A percentile compares a stretch with the other conserved stretches of the same genome.
Evolutionary conservation across 345 rosid species (phyloP).

Genomic region (Sonneratia caseolaris): DNA sequence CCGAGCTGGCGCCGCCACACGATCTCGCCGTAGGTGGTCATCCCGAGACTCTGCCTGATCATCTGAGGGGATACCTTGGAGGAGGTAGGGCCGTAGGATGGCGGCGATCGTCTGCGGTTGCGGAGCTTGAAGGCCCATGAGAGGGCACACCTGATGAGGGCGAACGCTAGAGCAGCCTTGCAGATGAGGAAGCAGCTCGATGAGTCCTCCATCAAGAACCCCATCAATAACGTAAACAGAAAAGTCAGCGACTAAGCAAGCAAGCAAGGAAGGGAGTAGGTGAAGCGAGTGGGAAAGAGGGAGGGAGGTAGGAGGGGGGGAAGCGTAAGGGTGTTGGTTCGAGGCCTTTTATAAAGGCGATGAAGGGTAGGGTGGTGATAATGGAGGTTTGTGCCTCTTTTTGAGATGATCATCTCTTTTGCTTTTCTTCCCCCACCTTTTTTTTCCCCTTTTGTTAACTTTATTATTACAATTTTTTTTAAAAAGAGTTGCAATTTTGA

Average conservation of each 20-base stretch:
- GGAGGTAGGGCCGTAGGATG: constrained; percentile 1
- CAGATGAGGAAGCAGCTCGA: constrained; percentile 40
- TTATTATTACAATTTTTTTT: too few relatives aligned
- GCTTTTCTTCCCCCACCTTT: too few relatives aligned
- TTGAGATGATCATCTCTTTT: too few relatives aligned
- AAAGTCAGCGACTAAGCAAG: background rate
- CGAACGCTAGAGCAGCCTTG: constrained; percentile 58
- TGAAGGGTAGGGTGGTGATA: background rate
- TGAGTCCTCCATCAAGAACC: constrained; percentile 59
- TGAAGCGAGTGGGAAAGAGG: background rate
- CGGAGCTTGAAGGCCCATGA: constrained; percentile 45
- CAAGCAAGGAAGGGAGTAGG: background rate
- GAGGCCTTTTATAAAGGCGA: background rate
- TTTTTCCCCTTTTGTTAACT: too few relatives aligned
- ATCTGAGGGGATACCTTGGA: constrained; percentile 28
- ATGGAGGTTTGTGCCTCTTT: too few relatives aligned
- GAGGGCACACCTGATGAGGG: constrained; percentile 59
- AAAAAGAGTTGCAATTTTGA: too few relatives aligned
- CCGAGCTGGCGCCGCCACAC: constrained; percentile 20
- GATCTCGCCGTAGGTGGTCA: constrained; percentile 53
- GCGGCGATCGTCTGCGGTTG: constrained; percentile 9
- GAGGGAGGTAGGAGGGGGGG: background rate
- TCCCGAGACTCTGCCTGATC: constrained; percentile 44
- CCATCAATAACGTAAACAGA: constrained; percentile 23
- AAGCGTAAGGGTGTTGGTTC: constrained; percentile 15